Evolutionary conservation across 164 flowering plant species (phyloP).

Genomic region (Piper betle): DNA sequence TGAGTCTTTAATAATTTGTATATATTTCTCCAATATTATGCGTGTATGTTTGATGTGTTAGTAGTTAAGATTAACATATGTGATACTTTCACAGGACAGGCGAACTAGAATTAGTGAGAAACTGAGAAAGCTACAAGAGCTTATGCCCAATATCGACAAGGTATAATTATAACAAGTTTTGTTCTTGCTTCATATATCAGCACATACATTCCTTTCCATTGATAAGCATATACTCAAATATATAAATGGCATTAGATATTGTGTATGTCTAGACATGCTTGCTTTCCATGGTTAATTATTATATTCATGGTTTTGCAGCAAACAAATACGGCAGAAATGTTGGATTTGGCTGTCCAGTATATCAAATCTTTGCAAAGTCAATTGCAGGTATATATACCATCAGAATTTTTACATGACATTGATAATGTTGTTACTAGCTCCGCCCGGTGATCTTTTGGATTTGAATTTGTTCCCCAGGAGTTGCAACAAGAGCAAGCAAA

Average conservation of each 20-base stretch:
- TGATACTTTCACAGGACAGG: constrained; percentile 69
- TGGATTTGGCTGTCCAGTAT: constrained; percentile 87
- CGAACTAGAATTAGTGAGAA: constrained; percentile 79
- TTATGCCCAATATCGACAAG: constrained; percentile 96
- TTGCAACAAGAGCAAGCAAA: constrained; percentile 8
- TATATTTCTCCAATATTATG: no score
- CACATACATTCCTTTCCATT: no score
- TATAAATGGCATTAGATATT: no score
- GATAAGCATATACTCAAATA: no score
- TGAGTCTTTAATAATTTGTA: no score
- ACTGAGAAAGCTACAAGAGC: constrained; percentile 78
- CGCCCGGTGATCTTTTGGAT: no score
- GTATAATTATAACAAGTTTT: no score
- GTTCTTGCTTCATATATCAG: not conserved
- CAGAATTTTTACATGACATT: not conserved
- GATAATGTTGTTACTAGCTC: not conserved
- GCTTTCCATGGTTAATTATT: no score
- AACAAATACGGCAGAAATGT: constrained; percentile 90
- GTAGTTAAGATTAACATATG: no score
- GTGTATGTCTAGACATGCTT: no score
- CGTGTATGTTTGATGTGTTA: no score
- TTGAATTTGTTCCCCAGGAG: constrained; percentile 1
- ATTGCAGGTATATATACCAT: constrained; percentile 41
- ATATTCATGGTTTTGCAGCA: constrained; percentile 34
- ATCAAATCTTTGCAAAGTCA: constrained; percentile 69